These are phyloP conservation scores for Tanacetum coccineum DNA, from an alignment of 129 eudicot genomes.

Conservation along the genomic window DNA sequence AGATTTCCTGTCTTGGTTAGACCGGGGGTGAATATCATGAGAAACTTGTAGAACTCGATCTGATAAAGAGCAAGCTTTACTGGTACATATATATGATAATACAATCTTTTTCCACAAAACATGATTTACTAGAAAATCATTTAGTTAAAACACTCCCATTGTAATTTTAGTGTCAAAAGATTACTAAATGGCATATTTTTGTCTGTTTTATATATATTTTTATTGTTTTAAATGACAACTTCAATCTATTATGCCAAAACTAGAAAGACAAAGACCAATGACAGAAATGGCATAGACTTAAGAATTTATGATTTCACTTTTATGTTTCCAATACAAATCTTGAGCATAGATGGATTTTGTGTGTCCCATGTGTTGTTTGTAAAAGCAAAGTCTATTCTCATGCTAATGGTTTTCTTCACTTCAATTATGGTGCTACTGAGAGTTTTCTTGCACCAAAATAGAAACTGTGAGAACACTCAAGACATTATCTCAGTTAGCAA, in stretches of 20 bases:
- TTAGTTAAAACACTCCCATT: background rate
- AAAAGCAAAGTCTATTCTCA: conserved; percentile 28
- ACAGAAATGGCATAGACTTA: conserved; percentile 30
- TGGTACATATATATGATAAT: no score
- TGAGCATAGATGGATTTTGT: conserved; percentile 21
- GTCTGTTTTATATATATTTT: background rate
- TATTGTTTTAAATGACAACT: background rate
- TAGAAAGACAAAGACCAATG: conserved; percentile 18
- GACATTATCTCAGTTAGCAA: conserved; percentile 4
- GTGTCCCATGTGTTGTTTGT: conserved; percentile 16
- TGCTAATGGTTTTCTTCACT: conserved; percentile 20
- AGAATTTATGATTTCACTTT: conserved; percentile 13
- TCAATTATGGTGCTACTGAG: conserved; percentile 23
- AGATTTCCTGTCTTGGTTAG: no score
- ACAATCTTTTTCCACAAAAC: no score
- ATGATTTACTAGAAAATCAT: no score
- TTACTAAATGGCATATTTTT: background rate
- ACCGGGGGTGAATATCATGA: no score
- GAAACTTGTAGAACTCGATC: no score
- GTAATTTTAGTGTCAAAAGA: background rate
- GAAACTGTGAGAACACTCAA: conserved; percentile 15
- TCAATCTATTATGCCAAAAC: conserved; percentile 15
- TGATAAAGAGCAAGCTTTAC: no score
- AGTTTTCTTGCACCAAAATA: conserved; percentile 30
- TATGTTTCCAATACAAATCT: conserved; percentile 28